Base-by-base conservation (phyloP, 495 filamentous ascomycete species). In the Copromyces sp. region DNA sequence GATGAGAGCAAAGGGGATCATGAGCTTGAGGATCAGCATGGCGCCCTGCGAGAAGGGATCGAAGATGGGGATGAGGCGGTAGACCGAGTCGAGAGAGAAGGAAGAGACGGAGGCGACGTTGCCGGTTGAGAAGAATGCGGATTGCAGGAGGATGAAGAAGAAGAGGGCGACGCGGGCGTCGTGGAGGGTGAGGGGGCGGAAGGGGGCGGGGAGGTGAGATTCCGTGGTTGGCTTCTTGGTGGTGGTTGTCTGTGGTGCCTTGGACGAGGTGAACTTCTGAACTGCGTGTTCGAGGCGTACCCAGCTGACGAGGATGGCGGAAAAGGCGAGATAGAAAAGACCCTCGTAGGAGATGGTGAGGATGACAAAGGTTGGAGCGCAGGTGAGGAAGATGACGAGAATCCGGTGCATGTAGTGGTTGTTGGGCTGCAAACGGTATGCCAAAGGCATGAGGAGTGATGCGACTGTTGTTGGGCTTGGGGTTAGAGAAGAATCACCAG, bases 271-370 rank as follows among this genome's bases (percentile, higher is more conserved):
- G 73, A 89, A 88, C 3, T 83, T 81, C 80, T 93, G 91, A 71
- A 93, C 87, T 44, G 88, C 91, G 75, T 97, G 91, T 79, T 99
- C 96, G 0, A 98, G 84, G 32, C 90, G 89, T 29, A 97, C 93
- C 96, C 96, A 99, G 73, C 90, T 91, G 72, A 97, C 85, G 11
- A 99, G 85, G 29, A 91, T 90, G 61, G 91, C 84, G 77, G 89
- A 94, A 82, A 98, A 98, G 24, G 90, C 90, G 74, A 97, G 87
- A 84, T 97, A 98, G 82, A 99, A 99, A 4, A 99, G 85, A 0
- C 96, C 95, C 80, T 99, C 96, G 85, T 97, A 99, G 20, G 94
- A 97, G 80, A 98, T 98, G 35, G 94, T 97, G 73, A 99, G 91
- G 76, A 98, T 92, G 78, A 99, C 92, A 79, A 99, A 99, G 12